Conservation (phyloP, 2,329 filamentous ascomycete species). For the Hortaea sp. region DNA sequence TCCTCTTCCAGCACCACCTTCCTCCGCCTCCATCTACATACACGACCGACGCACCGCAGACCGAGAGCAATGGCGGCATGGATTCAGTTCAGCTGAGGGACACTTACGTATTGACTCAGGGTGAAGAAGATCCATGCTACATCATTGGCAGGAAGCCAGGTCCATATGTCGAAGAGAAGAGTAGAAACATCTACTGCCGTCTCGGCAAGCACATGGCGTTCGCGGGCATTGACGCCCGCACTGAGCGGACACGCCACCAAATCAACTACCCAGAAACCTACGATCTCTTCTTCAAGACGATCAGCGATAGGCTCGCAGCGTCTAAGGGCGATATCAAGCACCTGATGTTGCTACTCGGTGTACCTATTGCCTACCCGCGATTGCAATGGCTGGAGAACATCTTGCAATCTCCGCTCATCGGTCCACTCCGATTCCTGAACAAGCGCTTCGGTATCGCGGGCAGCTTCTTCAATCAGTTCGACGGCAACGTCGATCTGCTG, state of each 20-base stretch:
- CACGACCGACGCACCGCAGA: slow-evolving; percentile 60
- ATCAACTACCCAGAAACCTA: slow-evolving; percentile 72
- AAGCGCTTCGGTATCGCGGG: slow-evolving; percentile 81
- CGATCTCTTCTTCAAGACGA: slow-evolving; percentile 48
- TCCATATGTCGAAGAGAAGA: slow-evolving; percentile 52
- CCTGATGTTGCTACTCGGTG: slow-evolving; percentile 53
- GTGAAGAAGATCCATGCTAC: slow-evolving; percentile 57
- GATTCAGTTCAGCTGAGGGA: slow-evolving; percentile 65
- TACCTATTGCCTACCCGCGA: slow-evolving; percentile 62
- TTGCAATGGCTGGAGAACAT: slow-evolving; percentile 96
- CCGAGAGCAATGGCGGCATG: slow-evolving; percentile 33
- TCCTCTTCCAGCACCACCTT: slow-evolving; percentile 64
- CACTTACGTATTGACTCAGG: slow-evolving; percentile 57
- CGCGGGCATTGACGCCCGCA: slow-evolving; percentile 49
- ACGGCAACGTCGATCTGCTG: slow-evolving; percentile 59
- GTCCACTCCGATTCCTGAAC: slow-evolving; percentile 79
- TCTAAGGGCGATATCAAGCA: slow-evolving; percentile 50
- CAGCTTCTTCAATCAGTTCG: slow-evolving; percentile 84
- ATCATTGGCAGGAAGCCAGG: slow-evolving; percentile 67
- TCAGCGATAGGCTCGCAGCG: slow-evolving; percentile 42
- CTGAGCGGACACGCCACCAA: slow-evolving; percentile 79
- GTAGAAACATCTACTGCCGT: slow-evolving; percentile 52
- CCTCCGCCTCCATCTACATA: slow-evolving; percentile 77
- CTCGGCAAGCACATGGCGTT: slow-evolving; percentile 56
- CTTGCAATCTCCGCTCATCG: slow-evolving; percentile 74